Evolutionary conservation across 768 basidiomycete genomes (phyloP).

Genomic region (Calocybe gangraenosa): DNA sequence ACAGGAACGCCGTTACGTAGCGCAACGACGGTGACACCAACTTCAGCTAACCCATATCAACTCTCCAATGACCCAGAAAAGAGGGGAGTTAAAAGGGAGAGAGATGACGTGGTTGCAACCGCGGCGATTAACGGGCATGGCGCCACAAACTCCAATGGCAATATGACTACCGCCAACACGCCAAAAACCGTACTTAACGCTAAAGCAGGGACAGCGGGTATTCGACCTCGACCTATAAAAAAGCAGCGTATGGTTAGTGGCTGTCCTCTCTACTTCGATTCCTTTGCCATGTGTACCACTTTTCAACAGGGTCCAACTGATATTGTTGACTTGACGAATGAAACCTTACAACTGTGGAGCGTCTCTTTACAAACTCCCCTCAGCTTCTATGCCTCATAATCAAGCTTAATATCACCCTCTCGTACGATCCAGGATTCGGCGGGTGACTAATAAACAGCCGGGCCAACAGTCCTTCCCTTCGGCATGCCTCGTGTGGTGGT

Average conservation of each 20-base stretch:
- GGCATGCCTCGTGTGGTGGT: too few species aligned
- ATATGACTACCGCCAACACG: conserved; percentile 16
- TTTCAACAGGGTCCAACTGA: background rate
- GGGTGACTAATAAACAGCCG: too few species aligned
- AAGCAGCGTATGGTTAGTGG: conserved; percentile 68
- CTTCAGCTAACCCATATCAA: conserved; percentile 19
- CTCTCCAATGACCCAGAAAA: conserved; percentile 16
- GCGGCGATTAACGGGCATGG: conserved; percentile 23
- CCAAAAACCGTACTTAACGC: conserved; percentile 40
- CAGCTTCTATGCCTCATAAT: background rate
- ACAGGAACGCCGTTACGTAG: conserved; percentile 22
- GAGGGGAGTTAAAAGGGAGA: conserved; percentile 39
- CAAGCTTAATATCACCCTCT: background rate
- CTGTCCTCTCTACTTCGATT: conserved; percentile 8
- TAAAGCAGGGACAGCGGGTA: conserved; percentile 54
- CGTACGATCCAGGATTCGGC: background rate
- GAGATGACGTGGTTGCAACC: conserved; percentile 26
- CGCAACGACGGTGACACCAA: conserved; percentile 25
- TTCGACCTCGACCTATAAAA: conserved; percentile 67
- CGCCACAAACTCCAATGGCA: conserved; percentile 17
- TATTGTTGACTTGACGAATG: background rate
- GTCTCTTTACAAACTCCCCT: background rate
- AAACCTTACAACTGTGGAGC: background rate
- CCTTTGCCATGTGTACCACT: conserved; percentile 5
- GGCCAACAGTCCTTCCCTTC: too few species aligned